phyloP scores from a whole-genome alignment of 1,284 basidiomycete species.

The Trichosporon coremiiforme region DNA sequence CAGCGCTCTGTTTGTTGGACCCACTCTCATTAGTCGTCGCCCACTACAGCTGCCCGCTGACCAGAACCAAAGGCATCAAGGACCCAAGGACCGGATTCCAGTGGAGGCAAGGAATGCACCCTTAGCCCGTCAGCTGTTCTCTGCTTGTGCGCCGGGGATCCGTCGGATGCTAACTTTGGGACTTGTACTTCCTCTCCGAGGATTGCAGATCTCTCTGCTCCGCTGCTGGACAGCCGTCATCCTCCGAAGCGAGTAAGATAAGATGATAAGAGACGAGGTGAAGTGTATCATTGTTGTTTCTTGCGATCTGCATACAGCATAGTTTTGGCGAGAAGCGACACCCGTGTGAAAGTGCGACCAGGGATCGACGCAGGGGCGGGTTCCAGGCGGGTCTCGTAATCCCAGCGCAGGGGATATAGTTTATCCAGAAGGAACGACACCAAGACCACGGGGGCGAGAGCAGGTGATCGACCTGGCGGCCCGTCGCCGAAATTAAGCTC shows the following conservation, averaged over 20 bases:
- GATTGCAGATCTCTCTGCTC: background rate
- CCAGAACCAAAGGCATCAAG: background rate
- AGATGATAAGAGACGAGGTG: background rate
- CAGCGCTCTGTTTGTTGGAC: background rate
- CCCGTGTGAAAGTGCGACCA: conserved; percentile 7
- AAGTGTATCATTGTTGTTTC: background rate
- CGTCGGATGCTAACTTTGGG: conserved; percentile 10
- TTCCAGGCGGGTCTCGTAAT: background rate
- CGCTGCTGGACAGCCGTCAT: background rate
- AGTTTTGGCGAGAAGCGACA: background rate
- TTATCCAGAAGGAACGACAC: conserved; percentile 7
- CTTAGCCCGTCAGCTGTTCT: background rate
- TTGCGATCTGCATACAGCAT: background rate
- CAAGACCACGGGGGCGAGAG: background rate
- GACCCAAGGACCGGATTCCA: background rate
- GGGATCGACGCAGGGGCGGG: background rate
- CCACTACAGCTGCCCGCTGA: background rate
- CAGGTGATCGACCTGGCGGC: background rate
- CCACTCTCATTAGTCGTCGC: background rate
- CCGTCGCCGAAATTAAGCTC: background rate
- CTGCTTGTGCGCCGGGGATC: background rate
- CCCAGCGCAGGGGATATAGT: background rate
- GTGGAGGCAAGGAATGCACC: conserved; percentile 9
- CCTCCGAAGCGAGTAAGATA: background rate
- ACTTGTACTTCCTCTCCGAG: background rate